phyloP scores from a whole-genome alignment of 768 basidiomycete genomes.

The Naganishia kalamii region DNA sequence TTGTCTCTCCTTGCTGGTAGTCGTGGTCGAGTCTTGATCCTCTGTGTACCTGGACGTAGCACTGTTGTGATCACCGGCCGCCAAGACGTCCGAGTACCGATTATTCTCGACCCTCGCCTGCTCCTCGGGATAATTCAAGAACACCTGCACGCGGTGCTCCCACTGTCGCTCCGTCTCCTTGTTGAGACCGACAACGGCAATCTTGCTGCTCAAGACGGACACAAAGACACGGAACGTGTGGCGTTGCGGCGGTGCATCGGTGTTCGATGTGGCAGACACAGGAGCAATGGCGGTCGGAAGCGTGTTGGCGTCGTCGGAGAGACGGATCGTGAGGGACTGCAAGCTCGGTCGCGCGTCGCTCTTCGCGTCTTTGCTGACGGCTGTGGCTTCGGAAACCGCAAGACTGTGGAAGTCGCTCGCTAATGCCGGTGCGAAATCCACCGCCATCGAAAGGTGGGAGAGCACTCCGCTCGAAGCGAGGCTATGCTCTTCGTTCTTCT shows the following conservation, averaged over 20 bases:
- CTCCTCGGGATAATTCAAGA: background rate
- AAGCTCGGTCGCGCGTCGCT: background rate
- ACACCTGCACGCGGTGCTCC: constrained; percentile 13
- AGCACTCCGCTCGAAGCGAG: background rate
- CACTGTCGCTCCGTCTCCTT: constrained; percentile 12
- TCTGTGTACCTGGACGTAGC: too few relatives aligned
- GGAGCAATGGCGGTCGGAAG: background rate
- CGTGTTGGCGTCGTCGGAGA: background rate
- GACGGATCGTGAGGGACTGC: background rate
- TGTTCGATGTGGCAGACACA: background rate
- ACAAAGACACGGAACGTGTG: background rate
- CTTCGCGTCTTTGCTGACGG: background rate
- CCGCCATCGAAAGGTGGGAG: background rate
- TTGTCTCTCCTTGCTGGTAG: too few relatives aligned
- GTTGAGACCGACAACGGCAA: constrained; percentile 7
- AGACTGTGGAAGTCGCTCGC: background rate
- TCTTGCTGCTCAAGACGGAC: background rate
- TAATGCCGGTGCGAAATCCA: background rate
- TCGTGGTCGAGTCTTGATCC: too few relatives aligned
- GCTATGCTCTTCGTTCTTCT: background rate
- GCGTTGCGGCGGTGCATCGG: background rate
- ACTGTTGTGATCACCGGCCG: background rate
- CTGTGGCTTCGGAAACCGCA: background rate
- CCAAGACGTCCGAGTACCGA: background rate
- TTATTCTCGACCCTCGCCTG: constrained; percentile 3